phyloP scores from a whole-genome alignment of 2,329 filamentous ascomycete species.

The Clonostachys sp. region DNA sequence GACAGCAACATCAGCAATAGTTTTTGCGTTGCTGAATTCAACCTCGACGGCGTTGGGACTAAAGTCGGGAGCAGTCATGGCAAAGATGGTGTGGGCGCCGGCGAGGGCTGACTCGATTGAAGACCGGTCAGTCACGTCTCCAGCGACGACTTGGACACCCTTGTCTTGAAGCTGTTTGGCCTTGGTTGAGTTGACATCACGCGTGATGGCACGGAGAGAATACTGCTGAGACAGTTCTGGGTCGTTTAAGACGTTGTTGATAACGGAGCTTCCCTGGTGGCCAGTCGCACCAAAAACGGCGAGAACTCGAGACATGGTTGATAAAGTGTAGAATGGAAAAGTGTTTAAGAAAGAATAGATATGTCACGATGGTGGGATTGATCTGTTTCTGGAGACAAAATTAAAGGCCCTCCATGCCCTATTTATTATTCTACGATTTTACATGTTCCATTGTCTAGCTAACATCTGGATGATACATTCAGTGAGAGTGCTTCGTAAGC shows the following conservation, averaged over 20 bases:
- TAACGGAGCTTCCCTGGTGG: conserved; percentile 42
- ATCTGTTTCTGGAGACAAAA: too few relatives aligned
- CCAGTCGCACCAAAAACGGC: conserved; percentile 43
- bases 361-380: too few relatives aligned
- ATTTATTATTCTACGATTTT: too few relatives aligned
- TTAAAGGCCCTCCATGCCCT: too few relatives aligned
- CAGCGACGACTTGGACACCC: conserved; percentile 34
- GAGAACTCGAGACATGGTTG: conserved; percentile 24
- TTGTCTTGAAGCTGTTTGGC: conserved; percentile 24
- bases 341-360: too few relatives aligned
- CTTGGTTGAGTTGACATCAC: conserved; percentile 27
- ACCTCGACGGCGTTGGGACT: conserved; percentile 20
- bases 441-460: too few relatives aligned
- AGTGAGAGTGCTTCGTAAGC: too few relatives aligned
- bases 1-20: conserved; percentile 38
- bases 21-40: conserved; percentile 35
- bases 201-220: conserved; percentile 40
- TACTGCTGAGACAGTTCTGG: conserved; percentile 35
- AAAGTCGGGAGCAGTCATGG: conserved; percentile 32
- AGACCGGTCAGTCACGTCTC: conserved; percentile 28
- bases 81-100: conserved; percentile 35
- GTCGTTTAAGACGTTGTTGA: conserved; percentile 38
- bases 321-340: too few relatives aligned
- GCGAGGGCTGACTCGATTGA: conserved; percentile 33
- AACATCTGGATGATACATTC: too few relatives aligned